Percentiles rank a stretch among this genome's conserved stretches.
Evolutionary conservation across 768 basidiomycete genomes (phyloP).

Genomic region (Termitomyces sp.): DNA sequence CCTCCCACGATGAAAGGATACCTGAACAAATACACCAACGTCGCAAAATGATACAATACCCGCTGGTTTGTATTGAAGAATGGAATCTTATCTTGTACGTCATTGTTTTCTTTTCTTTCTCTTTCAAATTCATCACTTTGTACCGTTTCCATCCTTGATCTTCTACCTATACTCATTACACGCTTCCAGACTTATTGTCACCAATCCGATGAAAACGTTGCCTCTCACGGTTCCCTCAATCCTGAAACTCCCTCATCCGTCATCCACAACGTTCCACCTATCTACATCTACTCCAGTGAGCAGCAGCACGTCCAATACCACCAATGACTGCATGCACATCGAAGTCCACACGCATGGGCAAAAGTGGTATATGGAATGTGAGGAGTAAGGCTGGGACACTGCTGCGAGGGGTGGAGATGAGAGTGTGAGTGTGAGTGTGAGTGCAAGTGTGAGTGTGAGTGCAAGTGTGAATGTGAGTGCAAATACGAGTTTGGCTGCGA

Average conservation of each 20-base stretch:
- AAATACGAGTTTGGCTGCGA: too few species aligned
- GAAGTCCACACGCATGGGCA: constrained; percentile 65
- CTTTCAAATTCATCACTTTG: background rate
- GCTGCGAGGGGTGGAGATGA: constrained; percentile 30
- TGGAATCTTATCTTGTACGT: constrained; percentile 80
- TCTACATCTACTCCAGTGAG: background rate
- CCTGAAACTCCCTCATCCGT: constrained; percentile 41
- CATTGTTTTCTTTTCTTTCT: background rate
- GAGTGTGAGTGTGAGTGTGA: too few species aligned
- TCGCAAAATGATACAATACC: constrained; percentile 83
- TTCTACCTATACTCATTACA: background rate
- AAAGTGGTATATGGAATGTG: constrained; percentile 60
- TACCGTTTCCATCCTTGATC: too few species aligned
- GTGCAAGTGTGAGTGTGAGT: too few species aligned
- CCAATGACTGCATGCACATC: constrained; percentile 62
- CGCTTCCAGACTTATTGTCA: constrained; percentile 70
- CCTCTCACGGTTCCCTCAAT: constrained; percentile 79
- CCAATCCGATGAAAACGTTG: constrained; percentile 84
- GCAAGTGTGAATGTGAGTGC: too few species aligned
- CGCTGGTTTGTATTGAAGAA: constrained; percentile 91
- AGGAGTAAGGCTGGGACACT: constrained; percentile 15
- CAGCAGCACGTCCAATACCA: constrained; percentile 12
- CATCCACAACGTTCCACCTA: background rate
- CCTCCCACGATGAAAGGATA: constrained; percentile 70
- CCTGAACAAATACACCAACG: constrained; percentile 89